phyloP scores from a whole-genome alignment of 495 filamentous ascomycete genomes.

The Chaetomium cochliodes region DNA sequence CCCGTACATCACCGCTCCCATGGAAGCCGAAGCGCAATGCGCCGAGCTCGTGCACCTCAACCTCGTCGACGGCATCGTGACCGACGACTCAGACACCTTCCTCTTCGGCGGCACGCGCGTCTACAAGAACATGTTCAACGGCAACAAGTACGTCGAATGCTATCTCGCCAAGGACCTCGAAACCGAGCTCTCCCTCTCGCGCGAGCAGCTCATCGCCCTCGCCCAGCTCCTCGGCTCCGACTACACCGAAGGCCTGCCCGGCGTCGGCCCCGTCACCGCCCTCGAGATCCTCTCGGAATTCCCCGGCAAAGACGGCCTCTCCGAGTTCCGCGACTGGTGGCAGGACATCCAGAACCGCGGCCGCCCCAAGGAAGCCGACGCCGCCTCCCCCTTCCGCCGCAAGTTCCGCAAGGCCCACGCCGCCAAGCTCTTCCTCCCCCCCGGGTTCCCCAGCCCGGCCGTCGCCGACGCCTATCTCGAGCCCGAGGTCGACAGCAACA shows the following conservation, averaged over 20 bases:
- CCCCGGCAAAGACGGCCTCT: slow-evolving; percentile 49
- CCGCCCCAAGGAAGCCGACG: slow-evolving; percentile 53
- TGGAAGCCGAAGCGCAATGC: slow-evolving; percentile 99
- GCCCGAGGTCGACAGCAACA: slow-evolving; percentile 77
- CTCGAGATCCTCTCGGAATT: slow-evolving; percentile 94
- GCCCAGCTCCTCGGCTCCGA: slow-evolving; percentile 89
- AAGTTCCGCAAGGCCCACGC: slow-evolving; percentile 74
- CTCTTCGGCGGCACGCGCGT: slow-evolving; percentile 93
- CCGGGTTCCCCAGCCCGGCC: slow-evolving; percentile 68
- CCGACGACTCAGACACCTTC: slow-evolving; percentile 95
- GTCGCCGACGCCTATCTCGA: slow-evolving; percentile 76
- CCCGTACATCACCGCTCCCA: slow-evolving; percentile 93
- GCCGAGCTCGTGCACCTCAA: slow-evolving; percentile 82
- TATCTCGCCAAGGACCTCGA: slow-evolving; percentile 86
- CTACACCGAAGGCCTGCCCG: slow-evolving; percentile 89
- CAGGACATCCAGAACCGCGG: slow-evolving; percentile 62
- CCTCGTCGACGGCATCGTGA: slow-evolving; percentile 96
- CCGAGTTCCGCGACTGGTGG: slow-evolving; percentile 87
- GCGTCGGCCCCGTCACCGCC: slow-evolving; percentile 89
- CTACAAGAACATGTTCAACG: slow-evolving; percentile 99
- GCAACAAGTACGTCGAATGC: slow-evolving; percentile 94
- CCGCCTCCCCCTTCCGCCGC: slow-evolving; percentile 63
- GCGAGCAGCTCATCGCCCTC: slow-evolving; percentile 77
- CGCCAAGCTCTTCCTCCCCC: slow-evolving; percentile 80
- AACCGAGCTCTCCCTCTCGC: slow-evolving; percentile 80